Evolutionary conservation across 371 early-diverging fungal genomes (phyloP), one percentile per base, ranked within the genome.

Genomic region (Rhizomucor miehei): DNA sequence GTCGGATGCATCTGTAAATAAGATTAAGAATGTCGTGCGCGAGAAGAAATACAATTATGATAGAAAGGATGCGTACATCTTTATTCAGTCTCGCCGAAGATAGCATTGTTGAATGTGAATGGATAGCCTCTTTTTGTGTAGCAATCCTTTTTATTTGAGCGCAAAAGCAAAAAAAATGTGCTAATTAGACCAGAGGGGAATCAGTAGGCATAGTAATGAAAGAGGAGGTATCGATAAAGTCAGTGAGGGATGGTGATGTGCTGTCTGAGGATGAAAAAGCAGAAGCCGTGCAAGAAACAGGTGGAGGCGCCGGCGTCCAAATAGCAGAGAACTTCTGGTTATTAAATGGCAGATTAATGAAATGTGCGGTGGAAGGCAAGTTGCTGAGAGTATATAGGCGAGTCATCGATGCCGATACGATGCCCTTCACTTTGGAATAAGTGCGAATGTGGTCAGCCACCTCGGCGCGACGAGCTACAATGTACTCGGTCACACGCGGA

Each of bases 311-410:
- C 21, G 51, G 52, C 1, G 48, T 35, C 58, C 54, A 63, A 45
- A 54, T 17, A 19, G 44, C 39, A 16, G 56, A 38, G 44, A 65
- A 65, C 9, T 57, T 57, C 21, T 45, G 38, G 38, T 61, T 52
- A n/a, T 52, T 55, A 51, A 73, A 77, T 12, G 71, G 63, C 16
- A 73, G 41, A 11, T 54, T 55, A 43, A 76, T 50, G 34, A 65
- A 58, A 14, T 49, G 48, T 39, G 59, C 54, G 1, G 68, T 69
- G 3, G 44, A 51, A 2, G 76, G 76, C 25, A 75, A 46, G 37
- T 62, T 75, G 13, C 66, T 57, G 6, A 75, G 59, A 51, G 76
- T 75, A 60, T 75, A 75, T 20, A 75, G 64, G 36, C 76, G 72
- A 12, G 70, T 67, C 8, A 62, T 64, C 6, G 72, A 67, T 8